A percentile compares a stretch with the other conserved stretches of the same genome.
Evolutionary conservation across 148 eudicot genomes (phyloP).

Genomic region (Hydrangea macrophylla): DNA sequence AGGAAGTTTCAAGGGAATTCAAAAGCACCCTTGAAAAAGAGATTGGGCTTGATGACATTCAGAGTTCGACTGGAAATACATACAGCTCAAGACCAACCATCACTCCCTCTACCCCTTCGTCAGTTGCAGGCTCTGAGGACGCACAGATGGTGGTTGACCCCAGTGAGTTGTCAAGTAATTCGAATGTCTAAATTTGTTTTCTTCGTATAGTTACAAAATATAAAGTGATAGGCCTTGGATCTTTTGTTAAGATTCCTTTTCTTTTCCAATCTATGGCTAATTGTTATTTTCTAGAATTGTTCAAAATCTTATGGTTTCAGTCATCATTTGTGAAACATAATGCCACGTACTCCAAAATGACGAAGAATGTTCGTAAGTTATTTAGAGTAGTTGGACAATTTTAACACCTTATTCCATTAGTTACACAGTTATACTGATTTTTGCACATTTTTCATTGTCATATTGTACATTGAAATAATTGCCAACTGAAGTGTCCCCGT

Average conservation of each 20-base stretch:
- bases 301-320: neutral
- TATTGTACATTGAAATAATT: neutral
- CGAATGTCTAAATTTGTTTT: neutral
- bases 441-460: neutral
- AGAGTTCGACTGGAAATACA: constrained; percentile 30
- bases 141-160: constrained; percentile 43
- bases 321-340: neutral
- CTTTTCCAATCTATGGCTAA: neutral
- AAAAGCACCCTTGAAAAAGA: constrained; percentile 89
- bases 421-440: neutral
- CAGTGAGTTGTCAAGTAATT: constrained; percentile 47
- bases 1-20: constrained; percentile 97
- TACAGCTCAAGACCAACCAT: constrained; percentile 37
- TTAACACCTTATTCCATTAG: neutral
- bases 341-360: neutral
- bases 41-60: constrained; percentile 85
- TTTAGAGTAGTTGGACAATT: neutral
- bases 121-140: constrained; percentile 32
- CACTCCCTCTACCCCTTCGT: constrained; percentile 26
- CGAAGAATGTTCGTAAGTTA: too few species aligned
- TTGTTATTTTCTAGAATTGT: neutral
- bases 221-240: neutral
- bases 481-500: neutral
- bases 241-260: neutral
- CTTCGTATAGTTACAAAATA: neutral